Conservation (phyloP, 331 rosid genomes). For the Rosa hybrid region DNA sequence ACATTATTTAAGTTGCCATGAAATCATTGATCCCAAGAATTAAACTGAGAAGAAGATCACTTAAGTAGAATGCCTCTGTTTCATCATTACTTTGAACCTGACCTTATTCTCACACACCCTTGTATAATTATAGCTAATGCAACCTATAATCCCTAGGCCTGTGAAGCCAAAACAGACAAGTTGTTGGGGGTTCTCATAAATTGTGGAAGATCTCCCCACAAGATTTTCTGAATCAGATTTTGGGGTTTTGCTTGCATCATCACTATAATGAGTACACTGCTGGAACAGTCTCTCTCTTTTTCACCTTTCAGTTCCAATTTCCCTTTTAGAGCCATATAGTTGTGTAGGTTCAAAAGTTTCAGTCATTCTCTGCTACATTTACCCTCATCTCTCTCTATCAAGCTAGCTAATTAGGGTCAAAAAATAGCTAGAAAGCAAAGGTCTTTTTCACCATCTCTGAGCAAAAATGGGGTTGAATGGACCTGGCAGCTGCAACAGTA, state of each 20-base stretch:
- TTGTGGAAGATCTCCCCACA: constrained; percentile 31
- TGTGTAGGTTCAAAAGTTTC: constrained; percentile 42
- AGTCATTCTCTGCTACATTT: constrained; percentile 29
- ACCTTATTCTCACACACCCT: constrained; percentile 8
- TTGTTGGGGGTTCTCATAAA: constrained; percentile 25
- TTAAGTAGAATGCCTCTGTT: background rate
- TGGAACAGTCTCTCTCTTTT: constrained; percentile 37
- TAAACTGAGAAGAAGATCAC: constrained; percentile 1
- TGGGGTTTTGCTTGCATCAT: constrained; percentile 59
- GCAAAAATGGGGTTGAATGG: constrained; percentile 48
- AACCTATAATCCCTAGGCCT: background rate
- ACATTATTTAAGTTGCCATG: background rate
- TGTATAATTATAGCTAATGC: background rate
- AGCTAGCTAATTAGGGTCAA: constrained; percentile 21
- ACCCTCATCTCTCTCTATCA: constrained; percentile 38
- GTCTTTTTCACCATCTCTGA: constrained; percentile 22
- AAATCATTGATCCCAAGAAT: constrained; percentile 23
- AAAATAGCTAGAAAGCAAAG: constrained; percentile 41
- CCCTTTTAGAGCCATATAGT: constrained; percentile 28
- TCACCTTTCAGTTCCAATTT: constrained; percentile 38
- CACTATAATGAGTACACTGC: constrained; percentile 41
- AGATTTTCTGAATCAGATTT: constrained; percentile 39
- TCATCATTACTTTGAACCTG: background rate
- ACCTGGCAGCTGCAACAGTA: constrained; percentile 63
- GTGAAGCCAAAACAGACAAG: background rate